These are phyloP conservation scores for Dactylellina drechsleri DNA, from an alignment of 2,329 filamentous ascomycete species.

Conservation along the genomic window DNA sequence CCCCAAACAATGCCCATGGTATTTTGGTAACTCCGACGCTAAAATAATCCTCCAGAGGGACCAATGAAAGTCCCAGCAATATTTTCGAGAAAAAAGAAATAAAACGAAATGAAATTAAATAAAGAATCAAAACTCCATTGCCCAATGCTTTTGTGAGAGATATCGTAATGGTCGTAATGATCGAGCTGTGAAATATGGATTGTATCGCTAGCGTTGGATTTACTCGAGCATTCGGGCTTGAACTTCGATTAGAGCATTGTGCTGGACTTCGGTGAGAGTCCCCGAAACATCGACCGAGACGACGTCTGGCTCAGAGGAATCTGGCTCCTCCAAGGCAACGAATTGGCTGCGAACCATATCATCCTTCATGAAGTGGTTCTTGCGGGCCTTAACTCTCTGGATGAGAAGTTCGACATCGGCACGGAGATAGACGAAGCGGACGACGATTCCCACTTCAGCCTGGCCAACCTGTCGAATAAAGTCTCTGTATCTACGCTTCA, in stretches of 20 bases:
- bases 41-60: slow-evolving; percentile 30
- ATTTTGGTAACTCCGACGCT: slow-evolving; percentile 54
- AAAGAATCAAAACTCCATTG: slow-evolving; percentile 30
- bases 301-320: slow-evolving; percentile 75
- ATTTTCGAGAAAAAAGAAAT: slow-evolving; percentile 1
- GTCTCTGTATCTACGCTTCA: slow-evolving; percentile 97
- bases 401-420: slow-evolving; percentile 80
- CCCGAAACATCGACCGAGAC: slow-evolving; percentile 75
- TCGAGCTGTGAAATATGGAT: slow-evolving; percentile 8
- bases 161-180: slow-evolving; percentile 24
- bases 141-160: slow-evolving; percentile 47
- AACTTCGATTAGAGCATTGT: slow-evolving; percentile 45
- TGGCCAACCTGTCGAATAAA: slow-evolving; percentile 84
- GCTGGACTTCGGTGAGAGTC: slow-evolving; percentile 67
- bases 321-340: slow-evolving; percentile 83
- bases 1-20: slow-evolving; percentile 52
- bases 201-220: background rate
- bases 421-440: slow-evolving; percentile 93
- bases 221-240: slow-evolving; percentile 48
- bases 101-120: slow-evolving; percentile 8
- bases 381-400: slow-evolving; percentile 76
- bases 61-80: background rate
- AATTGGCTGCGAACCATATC: slow-evolving; percentile 96
- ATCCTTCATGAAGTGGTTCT: slow-evolving; percentile 94
- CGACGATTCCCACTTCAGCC: slow-evolving; percentile 75